These are phyloP conservation scores for Beverwykella pulmonaria DNA, from an alignment of 495 filamentous ascomycete genomes.

Conservation along the genomic window DNA sequence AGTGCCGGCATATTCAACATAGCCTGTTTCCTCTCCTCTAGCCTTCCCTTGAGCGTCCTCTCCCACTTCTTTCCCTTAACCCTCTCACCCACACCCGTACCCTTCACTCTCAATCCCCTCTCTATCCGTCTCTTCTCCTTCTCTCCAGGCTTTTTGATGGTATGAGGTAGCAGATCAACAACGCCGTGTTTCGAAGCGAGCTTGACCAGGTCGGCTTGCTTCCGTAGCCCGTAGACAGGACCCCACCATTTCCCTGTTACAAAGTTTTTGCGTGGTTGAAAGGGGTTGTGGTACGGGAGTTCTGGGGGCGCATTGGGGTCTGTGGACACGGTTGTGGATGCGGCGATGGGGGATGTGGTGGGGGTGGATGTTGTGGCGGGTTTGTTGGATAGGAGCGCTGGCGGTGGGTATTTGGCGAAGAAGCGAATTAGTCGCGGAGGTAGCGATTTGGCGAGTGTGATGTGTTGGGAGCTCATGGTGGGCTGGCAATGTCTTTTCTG, in stretches of 20 bases:
- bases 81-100: conserved; percentile 86
- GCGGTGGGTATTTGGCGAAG: conserved; percentile 84
- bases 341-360: conserved; percentile 11
- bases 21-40: conserved; percentile 85
- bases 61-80: conserved; percentile 96
- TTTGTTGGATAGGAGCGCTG: conserved; percentile 51
- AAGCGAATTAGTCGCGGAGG: conserved; percentile 80
- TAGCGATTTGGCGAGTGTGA: conserved; percentile 61
- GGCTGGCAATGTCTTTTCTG: not conserved
- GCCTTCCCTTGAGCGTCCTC: conserved; percentile 76
- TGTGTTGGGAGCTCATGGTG: conserved; percentile 12
- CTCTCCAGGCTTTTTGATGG: conserved; percentile 72
- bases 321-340: too few species aligned
- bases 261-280: conserved; percentile 70
- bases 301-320: too few species aligned
- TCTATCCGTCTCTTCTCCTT: conserved; percentile 67
- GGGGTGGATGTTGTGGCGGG: conserved; percentile 43
- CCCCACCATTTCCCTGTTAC: conserved; percentile 75
- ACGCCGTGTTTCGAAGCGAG: conserved; percentile 78
- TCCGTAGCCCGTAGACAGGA: conserved; percentile 77
- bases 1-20: conserved; percentile 93
- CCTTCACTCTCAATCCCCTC: conserved; percentile 77
- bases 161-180: conserved; percentile 78
- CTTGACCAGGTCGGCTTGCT: conserved; percentile 91
- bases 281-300: conserved; percentile 66